Evolutionary conservation across 148 eudicot genomes (phyloP).

Genomic region (Cornus kousa): DNA sequence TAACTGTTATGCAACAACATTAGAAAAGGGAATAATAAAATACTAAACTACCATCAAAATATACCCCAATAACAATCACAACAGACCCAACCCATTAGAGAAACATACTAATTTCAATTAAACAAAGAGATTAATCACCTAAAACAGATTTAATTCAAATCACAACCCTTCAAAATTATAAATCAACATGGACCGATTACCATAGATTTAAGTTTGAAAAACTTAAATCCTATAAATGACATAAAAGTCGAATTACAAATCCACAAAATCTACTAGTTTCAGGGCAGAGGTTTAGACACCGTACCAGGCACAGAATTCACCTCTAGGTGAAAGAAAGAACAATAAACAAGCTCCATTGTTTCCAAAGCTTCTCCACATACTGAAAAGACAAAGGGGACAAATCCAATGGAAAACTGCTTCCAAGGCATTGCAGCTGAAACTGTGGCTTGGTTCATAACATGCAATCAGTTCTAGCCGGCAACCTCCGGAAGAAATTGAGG

Average conservation of each 20-base stretch:
- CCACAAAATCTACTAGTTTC: background rate
- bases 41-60: too few species aligned
- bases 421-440: background rate
- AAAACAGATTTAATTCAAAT: background rate
- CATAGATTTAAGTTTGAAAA: constrained; percentile 6
- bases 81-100: background rate
- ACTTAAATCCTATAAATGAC: background rate
- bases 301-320: constrained; percentile 3
- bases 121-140: background rate
- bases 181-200: background rate
- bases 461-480: constrained; percentile 22
- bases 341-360: constrained; percentile 1
- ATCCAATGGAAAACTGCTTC: too few species aligned
- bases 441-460: constrained; percentile 13
- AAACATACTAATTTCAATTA: background rate
- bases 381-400: background rate
- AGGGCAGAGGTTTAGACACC: background rate
- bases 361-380: background rate
- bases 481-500: constrained; percentile 25
- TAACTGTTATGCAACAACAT: too few species aligned
- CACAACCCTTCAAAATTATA: constrained; percentile 15
- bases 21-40: too few species aligned
- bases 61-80: too few species aligned
- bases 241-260: background rate
- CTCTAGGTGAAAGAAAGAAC: background rate